A percentile compares a stretch with the other conserved stretches of the same genome.
phyloP scores from a whole-genome alignment of 2,329 filamentous ascomycete species.

The Didymella exigua region DNA sequence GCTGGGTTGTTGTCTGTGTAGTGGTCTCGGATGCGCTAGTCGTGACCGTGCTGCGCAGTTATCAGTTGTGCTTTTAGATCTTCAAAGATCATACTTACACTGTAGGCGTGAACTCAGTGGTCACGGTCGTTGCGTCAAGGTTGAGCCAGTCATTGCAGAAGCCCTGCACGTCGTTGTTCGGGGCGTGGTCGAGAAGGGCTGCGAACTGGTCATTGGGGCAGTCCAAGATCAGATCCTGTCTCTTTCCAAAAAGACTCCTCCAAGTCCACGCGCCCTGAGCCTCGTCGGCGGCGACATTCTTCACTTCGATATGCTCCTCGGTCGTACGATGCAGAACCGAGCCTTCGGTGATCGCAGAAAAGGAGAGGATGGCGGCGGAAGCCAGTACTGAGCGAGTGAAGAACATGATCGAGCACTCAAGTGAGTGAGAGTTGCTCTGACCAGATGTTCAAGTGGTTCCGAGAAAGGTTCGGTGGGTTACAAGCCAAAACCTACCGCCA shows the following conservation, averaged over 20 bases:
- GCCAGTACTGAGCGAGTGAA: slow-evolving; percentile 41
- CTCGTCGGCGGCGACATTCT: slow-evolving; percentile 3
- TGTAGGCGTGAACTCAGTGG: slow-evolving; percentile 30
- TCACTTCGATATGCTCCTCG: slow-evolving; percentile 11
- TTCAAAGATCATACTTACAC: slow-evolving; percentile 24
- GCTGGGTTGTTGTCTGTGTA: slow-evolving; percentile 25
- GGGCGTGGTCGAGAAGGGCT: slow-evolving; percentile 23
- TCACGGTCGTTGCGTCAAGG: slow-evolving; percentile 30
- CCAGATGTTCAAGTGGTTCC: slow-evolving; percentile 27
- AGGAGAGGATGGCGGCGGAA: slow-evolving; percentile 39
- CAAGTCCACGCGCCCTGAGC: slow-evolving; percentile 13
- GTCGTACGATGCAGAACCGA: slow-evolving; percentile 24
- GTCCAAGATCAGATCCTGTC: slow-evolving; percentile 22
- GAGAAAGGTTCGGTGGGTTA: slow-evolving; percentile 19
- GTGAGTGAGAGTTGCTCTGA: slow-evolving; percentile 41
- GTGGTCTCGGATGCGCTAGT: slow-evolving; percentile 25
- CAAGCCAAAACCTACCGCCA: slow-evolving; percentile 21
- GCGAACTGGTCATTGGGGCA: slow-evolving; percentile 28
- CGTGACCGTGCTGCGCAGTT: slow-evolving; percentile 24
- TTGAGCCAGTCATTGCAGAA: slow-evolving; percentile 41
- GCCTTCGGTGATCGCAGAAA: slow-evolving; percentile 28
- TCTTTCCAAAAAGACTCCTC: slow-evolving; percentile 19
- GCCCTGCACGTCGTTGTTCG: slow-evolving; percentile 16
- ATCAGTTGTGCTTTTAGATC: background rate
- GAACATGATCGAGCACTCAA: slow-evolving; percentile 45